These are phyloP conservation scores for Tephrocybe sp. DNA, from an alignment of 768 basidiomycete genomes.

Conservation along the genomic window DNA sequence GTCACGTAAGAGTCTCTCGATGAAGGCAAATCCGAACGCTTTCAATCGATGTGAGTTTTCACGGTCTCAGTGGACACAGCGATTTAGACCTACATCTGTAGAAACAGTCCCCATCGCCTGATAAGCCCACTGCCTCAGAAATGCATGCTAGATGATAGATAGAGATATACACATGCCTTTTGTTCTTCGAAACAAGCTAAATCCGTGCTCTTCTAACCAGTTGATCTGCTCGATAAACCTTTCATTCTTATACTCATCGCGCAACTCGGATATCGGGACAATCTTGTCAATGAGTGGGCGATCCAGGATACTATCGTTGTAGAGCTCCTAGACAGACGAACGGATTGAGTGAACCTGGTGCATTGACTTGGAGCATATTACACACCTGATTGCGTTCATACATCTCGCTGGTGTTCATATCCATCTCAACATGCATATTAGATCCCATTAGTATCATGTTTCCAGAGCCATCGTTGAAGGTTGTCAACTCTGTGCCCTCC, in stretches of 20 bases:
- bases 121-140: neutral
- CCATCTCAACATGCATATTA: neutral
- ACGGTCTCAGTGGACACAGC: neutral
- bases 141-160: neutral
- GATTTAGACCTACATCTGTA: slow-evolving; percentile 74
- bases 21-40: slow-evolving; percentile 83
- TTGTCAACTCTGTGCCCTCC: neutral
- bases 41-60: slow-evolving; percentile 8
- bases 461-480: neutral
- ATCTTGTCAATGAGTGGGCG: slow-evolving; percentile 57
- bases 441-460: neutral
- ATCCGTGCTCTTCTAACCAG: slow-evolving; percentile 62
- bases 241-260: slow-evolving; percentile 65
- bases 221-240: slow-evolving; percentile 75
- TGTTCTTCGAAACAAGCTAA: slow-evolving; percentile 61
- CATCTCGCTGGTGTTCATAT: slow-evolving; percentile 7
- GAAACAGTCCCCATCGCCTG: slow-evolving; percentile 92
- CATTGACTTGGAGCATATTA: neutral
- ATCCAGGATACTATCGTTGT: slow-evolving; percentile 34
- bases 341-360: neutral
- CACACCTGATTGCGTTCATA: slow-evolving; percentile 27
- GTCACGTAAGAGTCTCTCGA: slow-evolving; percentile 62
- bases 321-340: slow-evolving; percentile 14
- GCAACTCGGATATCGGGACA: slow-evolving; percentile 50
- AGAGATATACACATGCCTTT: slow-evolving; percentile 47